Evolutionary conservation across 2,329 filamentous ascomycete species (phyloP), one percentile per base, ranked within the genome.

Genomic region (Aspergillus fumigatiaffinis): DNA sequence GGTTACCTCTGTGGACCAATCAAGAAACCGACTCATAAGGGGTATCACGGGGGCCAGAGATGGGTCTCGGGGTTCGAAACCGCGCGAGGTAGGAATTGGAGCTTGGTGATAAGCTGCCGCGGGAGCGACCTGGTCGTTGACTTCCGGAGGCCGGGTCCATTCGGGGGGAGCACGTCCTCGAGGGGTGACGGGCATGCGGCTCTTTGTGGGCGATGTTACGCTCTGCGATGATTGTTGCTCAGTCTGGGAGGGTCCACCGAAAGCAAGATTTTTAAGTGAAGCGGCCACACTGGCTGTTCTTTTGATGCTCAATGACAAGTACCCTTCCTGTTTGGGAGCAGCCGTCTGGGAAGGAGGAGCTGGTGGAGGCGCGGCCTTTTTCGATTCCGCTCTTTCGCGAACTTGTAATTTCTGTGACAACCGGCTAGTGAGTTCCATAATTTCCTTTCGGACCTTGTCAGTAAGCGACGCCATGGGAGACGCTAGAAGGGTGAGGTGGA

Each of bases 1-100:
- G 56, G 68, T 69, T 76, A 80, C 79, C 73, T 93, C 93, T 48
- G 94, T 92, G 3, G 92, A 96, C 92, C 93, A 99, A 62, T 96
- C 91, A 61, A 96, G 82, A 73, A 97, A 96, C 8, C 83, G 87
- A 71, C 92, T 96, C 58, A 84, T 83, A 20, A 99, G 74, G 1
- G 94, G 94, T 28, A 97, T 82, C 12, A 73, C 75, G 1, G 90
- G 88, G 9, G 79, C 66, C 53, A 84, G 78, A 1, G 81, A 79
- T 29, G 84, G 71, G 59, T 87, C 82, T 57, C 87, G 84, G 52
- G 85, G 79, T 61, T 84, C 78, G 68, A 89, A 96, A 0, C 87
- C 84, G 10, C 90, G 88, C 3, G 92, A 92, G n/a, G 87, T 83
- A 0, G 94, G 93, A 60, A 91, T 86, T 59, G 85, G 86, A 7